phyloP scores from a whole-genome alignment of 192 early-diverging fungal species.

The Mortierella claussenii region DNA sequence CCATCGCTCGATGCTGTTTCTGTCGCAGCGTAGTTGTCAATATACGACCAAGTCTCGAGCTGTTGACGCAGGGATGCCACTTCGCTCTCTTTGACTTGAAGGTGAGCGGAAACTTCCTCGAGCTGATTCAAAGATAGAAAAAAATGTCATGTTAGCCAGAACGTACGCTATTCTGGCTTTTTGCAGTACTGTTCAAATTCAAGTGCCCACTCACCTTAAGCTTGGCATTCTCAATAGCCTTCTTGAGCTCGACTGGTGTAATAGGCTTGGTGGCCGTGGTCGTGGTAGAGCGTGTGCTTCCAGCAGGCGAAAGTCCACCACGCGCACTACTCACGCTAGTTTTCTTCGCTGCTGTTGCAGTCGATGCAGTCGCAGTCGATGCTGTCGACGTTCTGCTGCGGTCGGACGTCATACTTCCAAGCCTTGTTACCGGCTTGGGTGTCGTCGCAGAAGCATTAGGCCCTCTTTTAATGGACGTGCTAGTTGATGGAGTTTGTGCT shows the following conservation, averaged over 20 bases:
- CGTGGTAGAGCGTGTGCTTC: not conserved
- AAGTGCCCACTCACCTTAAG: slow-evolving; percentile 18
- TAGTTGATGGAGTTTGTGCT: slow-evolving; percentile 1
- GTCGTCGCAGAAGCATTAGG: not conserved
- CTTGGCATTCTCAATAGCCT: slow-evolving; percentile 14
- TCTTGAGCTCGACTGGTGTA: slow-evolving; percentile 20
- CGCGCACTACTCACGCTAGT: not conserved
- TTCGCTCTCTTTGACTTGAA: slow-evolving; percentile 23
- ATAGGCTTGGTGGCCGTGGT: not conserved
- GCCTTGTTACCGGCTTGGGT: too few species aligned
- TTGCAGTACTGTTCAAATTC: not conserved
- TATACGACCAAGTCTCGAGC: not conserved
- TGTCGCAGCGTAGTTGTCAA: not conserved
- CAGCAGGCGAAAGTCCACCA: not conserved
- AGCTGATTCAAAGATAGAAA: slow-evolving; percentile 5
- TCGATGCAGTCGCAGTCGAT: not conserved
- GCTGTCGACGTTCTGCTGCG: not conserved
- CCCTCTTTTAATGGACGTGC: not conserved
- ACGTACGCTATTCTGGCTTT: not conserved
- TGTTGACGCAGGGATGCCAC: slow-evolving; percentile 13
- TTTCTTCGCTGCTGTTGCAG: not conserved
- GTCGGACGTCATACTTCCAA: not conserved
- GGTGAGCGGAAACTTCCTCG: slow-evolving; percentile 14
- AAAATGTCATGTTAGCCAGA: too few species aligned
- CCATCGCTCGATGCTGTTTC: slow-evolving; percentile 36